These are phyloP conservation scores for Stemphylium beticola DNA, from an alignment of 2,329 filamentous ascomycete genomes.

Conservation along the genomic window DNA sequence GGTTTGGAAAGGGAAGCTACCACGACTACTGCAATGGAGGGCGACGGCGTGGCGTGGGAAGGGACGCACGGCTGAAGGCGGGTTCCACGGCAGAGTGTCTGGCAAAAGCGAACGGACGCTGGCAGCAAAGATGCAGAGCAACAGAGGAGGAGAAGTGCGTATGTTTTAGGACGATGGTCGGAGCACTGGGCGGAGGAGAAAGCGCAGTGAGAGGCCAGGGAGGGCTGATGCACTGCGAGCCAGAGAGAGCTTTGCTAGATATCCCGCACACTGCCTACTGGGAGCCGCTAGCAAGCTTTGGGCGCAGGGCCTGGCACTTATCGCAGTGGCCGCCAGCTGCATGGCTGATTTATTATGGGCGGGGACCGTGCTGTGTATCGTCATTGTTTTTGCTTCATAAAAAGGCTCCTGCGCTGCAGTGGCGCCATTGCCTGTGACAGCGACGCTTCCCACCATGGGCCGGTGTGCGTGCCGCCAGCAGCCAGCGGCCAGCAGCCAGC, in stretches of 20 bases:
- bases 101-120: constrained; percentile 31
- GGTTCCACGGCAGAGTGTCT: constrained; percentile 23
- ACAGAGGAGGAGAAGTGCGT: constrained; percentile 1
- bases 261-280: constrained; percentile 18
- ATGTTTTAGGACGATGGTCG: constrained; percentile 5
- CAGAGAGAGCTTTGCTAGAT: constrained; percentile 20
- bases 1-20: constrained; percentile 20
- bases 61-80: constrained; percentile 22
- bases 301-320: constrained; percentile 25
- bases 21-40: constrained; percentile 17
- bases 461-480: no score
- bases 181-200: constrained; percentile 7
- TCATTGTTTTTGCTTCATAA: constrained; percentile 28
- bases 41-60: constrained; percentile 9
- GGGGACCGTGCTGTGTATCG: constrained; percentile 29
- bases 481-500: no score
- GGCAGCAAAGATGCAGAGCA: constrained; percentile 17
- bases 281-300: constrained; percentile 25
- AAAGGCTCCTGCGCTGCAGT: constrained; percentile 8
- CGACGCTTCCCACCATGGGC: not conserved
- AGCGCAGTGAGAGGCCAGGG: constrained; percentile 1
- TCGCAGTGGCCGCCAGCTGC: constrained; percentile 25
- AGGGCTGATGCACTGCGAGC: constrained; percentile 13
- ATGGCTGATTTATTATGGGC: constrained; percentile 26
- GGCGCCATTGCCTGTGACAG: constrained; percentile 5